Conservation (phyloP, 2,329 filamentous ascomycete genomes). For the Periconia macrospinosa region DNA sequence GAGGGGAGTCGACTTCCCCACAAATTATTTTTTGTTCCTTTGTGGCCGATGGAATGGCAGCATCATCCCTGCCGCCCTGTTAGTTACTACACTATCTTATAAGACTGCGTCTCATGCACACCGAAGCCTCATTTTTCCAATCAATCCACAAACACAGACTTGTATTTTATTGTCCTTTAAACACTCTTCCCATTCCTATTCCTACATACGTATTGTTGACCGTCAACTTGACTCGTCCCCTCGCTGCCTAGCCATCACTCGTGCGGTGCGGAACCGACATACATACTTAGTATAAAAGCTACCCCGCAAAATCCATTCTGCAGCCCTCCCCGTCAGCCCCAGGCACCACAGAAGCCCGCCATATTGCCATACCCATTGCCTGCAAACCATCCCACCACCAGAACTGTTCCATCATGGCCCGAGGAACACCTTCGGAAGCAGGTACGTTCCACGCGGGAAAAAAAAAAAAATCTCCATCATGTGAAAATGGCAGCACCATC, state of each 20-base stretch:
- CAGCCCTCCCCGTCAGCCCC: background rate
- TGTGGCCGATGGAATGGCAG: background rate
- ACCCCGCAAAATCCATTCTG: conserved; percentile 2
- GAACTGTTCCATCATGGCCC: conserved; percentile 14
- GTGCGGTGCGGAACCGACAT: background rate
- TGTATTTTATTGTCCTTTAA: no score
- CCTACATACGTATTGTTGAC: no score
- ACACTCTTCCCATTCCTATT: no score
- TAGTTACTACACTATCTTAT: no score
- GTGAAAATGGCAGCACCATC: background rate
- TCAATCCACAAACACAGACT: no score
- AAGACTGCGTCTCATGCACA: no score
- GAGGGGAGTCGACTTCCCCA: background rate
- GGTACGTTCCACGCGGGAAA: no score
- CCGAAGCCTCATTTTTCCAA: no score
- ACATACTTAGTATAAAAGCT: background rate
- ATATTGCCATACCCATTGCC: no score
- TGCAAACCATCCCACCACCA: no score
- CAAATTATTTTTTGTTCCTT: background rate
- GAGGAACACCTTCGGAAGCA: conserved; percentile 27
- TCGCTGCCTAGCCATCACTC: background rate
- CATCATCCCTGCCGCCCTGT: no score
- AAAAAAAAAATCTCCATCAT: background rate
- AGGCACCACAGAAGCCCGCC: background rate
- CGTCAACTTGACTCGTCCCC: no score